phyloP scores from a whole-genome alignment of 192 early-diverging fungal genomes.

The Chytriomyces hyalinus region DNA sequence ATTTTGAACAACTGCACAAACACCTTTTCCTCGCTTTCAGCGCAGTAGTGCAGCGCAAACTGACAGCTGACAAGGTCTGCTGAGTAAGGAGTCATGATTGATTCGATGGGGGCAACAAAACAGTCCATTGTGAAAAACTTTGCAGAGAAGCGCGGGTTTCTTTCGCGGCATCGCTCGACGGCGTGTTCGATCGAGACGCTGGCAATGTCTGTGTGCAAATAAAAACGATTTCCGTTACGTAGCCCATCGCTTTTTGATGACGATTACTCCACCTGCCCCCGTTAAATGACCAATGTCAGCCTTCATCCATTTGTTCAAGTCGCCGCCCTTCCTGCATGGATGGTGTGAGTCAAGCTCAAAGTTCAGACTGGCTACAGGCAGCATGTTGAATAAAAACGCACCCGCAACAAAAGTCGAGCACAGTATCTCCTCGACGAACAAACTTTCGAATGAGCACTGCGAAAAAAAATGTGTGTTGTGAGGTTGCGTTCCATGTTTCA shows the following conservation, averaged over 20 bases:
- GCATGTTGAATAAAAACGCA: conserved; percentile 64
- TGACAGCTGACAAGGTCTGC: conserved; percentile 89
- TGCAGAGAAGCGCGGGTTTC: conserved; percentile 68
- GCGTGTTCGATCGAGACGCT: conserved; percentile 85
- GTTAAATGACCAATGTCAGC: conserved; percentile 76
- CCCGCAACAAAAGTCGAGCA: conserved; percentile 93
- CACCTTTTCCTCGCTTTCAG: conserved; percentile 81
- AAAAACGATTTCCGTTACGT: background rate
- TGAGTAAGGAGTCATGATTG: conserved; percentile 7
- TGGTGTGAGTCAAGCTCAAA: background rate
- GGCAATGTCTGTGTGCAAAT: conserved; percentile 75
- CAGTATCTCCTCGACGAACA: conserved; percentile 56
- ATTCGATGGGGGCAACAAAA: conserved; percentile 53
- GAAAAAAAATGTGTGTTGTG: background rate
- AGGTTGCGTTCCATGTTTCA: background rate
- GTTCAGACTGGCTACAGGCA: conserved; percentile 63
- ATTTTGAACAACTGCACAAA: conserved; percentile 74
- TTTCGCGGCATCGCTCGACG: conserved; percentile 66
- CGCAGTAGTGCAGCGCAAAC: conserved; percentile 97
- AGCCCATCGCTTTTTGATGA: background rate
- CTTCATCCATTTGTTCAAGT: conserved; percentile 58
- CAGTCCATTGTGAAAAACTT: conserved; percentile 87
- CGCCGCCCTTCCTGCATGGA: conserved; percentile 36
- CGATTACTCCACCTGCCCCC: conserved; percentile 66
- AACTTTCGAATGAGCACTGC: conserved; percentile 77